phyloP scores from a whole-genome alignment of 2,329 filamentous ascomycete genomes.

The Cytospora paraplurivora region DNA sequence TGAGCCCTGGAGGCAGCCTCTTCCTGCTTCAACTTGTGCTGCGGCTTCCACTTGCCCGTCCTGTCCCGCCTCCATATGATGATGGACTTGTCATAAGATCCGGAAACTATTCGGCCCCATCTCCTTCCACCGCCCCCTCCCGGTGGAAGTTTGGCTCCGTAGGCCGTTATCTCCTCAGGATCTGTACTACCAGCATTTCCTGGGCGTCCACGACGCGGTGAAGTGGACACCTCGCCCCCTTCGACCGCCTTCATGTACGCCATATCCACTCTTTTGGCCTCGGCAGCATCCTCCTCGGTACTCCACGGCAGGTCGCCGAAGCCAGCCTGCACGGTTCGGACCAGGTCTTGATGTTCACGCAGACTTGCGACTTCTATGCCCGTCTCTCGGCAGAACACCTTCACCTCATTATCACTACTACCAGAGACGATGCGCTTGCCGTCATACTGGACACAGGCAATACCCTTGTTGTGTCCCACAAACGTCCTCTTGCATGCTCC shows the following conservation, averaged over 20 bases:
- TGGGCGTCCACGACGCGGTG: conserved; percentile 43
- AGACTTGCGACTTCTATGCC: conserved; percentile 89
- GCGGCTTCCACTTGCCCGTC: conserved; percentile 81
- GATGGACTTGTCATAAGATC: conserved; percentile 93
- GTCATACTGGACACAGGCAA: conserved; percentile 97
- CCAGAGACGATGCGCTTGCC: conserved; percentile 91
- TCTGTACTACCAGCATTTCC: conserved; percentile 73
- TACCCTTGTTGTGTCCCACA: conserved; percentile 88
- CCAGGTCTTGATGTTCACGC: conserved; percentile 77
- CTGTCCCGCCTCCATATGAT: conserved; percentile 91
- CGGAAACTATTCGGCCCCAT: conserved; percentile 94
- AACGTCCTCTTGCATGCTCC: conserved; percentile 77
- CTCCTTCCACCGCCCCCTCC: conserved; percentile 80
- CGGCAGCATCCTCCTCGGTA: conserved; percentile 69
- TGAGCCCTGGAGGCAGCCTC: conserved; percentile 61
- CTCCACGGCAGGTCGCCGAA: conserved; percentile 88
- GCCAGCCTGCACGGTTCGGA: conserved; percentile 91
- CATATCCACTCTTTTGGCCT: conserved; percentile 72
- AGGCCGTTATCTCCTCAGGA: conserved; percentile 74
- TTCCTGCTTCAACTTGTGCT: conserved; percentile 74
- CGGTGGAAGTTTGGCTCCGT: conserved; percentile 84
- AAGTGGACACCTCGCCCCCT: conserved; percentile 48
- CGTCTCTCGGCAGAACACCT: conserved; percentile 86
- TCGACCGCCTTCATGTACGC: conserved; percentile 67
- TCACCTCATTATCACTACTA: conserved; percentile 93